phyloP scores from a whole-genome alignment of 305 asterid genomes.

The Lippia alba region DNA sequence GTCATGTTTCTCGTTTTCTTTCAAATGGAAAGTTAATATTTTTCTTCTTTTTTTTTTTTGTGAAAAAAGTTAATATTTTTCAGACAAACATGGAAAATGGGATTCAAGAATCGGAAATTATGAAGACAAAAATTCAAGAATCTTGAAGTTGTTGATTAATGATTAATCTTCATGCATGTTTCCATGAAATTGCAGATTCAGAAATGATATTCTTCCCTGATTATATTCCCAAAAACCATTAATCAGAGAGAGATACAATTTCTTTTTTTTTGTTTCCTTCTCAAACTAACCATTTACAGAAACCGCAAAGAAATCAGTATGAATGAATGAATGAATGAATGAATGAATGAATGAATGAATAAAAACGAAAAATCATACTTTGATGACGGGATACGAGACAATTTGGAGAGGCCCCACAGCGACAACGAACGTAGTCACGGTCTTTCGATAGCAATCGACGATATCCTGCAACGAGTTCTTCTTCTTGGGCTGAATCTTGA shows the following conservation, averaged over 20 bases:
- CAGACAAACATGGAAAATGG: not conserved
- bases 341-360: not conserved
- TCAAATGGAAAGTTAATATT: not conserved
- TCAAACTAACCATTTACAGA: not conserved
- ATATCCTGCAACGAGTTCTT: constrained; percentile 52
- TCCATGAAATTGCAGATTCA: not conserved
- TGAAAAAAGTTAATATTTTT: too few species aligned
- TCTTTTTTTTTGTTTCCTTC: not conserved
- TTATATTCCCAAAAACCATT: not conserved
- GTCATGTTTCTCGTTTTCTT: not conserved
- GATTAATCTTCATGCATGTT: not conserved
- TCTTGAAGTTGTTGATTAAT: not conserved
- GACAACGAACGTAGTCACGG: constrained; percentile 47
- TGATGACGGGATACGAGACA: constrained; percentile 59
- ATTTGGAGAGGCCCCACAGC: constrained; percentile 71
- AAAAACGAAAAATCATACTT: constrained; percentile 40
- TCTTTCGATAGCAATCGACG: constrained; percentile 58
- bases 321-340: too few species aligned
- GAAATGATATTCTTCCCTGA: not conserved
- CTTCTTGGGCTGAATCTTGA: constrained; percentile 71
- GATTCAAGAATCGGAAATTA: not conserved
- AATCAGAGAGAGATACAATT: not conserved
- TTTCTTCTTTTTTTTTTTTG: too few species aligned
- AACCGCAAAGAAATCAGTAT: too few species aligned
- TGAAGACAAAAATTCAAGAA: not conserved